phyloP scores from a whole-genome alignment of 2,329 filamentous ascomycete genomes.

The Lachnellula hyalina region DNA sequence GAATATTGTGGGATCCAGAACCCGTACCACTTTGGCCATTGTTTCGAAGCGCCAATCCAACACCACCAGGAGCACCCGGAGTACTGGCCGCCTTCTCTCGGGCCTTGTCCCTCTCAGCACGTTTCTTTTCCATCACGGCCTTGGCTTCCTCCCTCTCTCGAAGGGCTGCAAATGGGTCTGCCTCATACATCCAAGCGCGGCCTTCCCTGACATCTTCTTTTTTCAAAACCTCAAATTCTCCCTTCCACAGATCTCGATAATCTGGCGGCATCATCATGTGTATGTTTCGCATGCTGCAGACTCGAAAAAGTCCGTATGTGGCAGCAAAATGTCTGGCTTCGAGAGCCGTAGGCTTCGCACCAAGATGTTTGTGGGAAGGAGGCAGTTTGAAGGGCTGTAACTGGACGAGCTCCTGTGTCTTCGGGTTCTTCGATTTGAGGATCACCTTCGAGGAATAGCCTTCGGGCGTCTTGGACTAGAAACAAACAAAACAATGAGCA shows the following conservation, averaged over 20 bases:
- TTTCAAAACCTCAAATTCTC: slow-evolving; percentile 77
- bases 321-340: slow-evolving; percentile 93
- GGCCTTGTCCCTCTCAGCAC: slow-evolving; percentile 62
- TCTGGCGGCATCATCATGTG: slow-evolving; percentile 90
- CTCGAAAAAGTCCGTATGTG: slow-evolving; percentile 82
- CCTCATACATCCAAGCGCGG: slow-evolving; percentile 88
- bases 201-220: slow-evolving; percentile 71
- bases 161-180: slow-evolving; percentile 82
- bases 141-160: slow-evolving; percentile 76
- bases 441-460: slow-evolving; percentile 79
- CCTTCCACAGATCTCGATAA: slow-evolving; percentile 86
- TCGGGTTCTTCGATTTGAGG: slow-evolving; percentile 67
- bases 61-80: slow-evolving; percentile 48
- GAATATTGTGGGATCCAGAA: slow-evolving; percentile 32
- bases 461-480: slow-evolving; percentile 59
- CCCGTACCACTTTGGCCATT: slow-evolving; percentile 34
- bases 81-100: slow-evolving; percentile 63
- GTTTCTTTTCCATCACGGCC: slow-evolving; percentile 71
- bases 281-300: slow-evolving; percentile 93
- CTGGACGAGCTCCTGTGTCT: slow-evolving; percentile 71
- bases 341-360: slow-evolving; percentile 70
- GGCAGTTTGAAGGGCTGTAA: slow-evolving; percentile 82
- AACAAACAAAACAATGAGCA: slow-evolving; percentile 1
- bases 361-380: slow-evolving; percentile 67
- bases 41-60: slow-evolving; percentile 45